Conservation (phyloP, 371 early-diverging fungal species). For the Blakeslea trispora region DNA sequence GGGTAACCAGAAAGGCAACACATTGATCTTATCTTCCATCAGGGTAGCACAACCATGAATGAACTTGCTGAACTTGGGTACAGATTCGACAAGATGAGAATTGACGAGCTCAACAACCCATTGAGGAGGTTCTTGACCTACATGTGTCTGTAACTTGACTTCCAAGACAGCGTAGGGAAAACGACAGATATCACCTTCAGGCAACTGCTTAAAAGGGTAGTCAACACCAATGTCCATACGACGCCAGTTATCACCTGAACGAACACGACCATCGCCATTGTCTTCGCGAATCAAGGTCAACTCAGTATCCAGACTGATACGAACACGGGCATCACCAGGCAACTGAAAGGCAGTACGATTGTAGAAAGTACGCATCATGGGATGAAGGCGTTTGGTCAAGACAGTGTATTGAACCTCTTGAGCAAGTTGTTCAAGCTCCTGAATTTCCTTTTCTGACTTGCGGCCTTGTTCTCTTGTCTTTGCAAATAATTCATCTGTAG, state of each 20-base stretch:
- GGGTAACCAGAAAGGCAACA: conserved; percentile 98
- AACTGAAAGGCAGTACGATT: conserved; percentile 99
- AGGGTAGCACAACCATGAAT: conserved; percentile 97
- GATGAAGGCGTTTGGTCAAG: conserved; percentile 76
- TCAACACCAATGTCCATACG: conserved; percentile 92
- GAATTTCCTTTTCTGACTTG: conserved; percentile 82
- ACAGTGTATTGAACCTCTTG: conserved; percentile 85
- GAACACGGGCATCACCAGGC: conserved; percentile 97
- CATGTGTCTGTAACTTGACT: conserved; percentile 96
- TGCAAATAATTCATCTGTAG: conserved; percentile 75
- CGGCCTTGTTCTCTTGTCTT: conserved; percentile 85
- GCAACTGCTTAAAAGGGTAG: conserved; percentile 91
- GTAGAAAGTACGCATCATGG: conserved; percentile 95
- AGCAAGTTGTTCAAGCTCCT: conserved; percentile 79
- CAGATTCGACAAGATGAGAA: conserved; percentile 93
- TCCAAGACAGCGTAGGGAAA: conserved; percentile 99
- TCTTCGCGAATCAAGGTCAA: conserved; percentile 97
- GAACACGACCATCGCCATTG: conserved; percentile 62
- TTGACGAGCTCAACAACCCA: conserved; percentile 96
- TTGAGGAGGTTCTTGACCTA: conserved; percentile 91
- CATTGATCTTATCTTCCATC: conserved; percentile 82
- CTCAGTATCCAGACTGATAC: conserved; percentile 98
- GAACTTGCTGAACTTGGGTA: conserved; percentile 99
- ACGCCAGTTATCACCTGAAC: conserved; percentile 93
- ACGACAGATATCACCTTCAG: conserved; percentile 83